Evolutionary conservation across 108 stramenopile genomes (phyloP), one percentile per base, ranked within the genome.

Genomic region (Mayamaea pseudoterrestris): DNA sequence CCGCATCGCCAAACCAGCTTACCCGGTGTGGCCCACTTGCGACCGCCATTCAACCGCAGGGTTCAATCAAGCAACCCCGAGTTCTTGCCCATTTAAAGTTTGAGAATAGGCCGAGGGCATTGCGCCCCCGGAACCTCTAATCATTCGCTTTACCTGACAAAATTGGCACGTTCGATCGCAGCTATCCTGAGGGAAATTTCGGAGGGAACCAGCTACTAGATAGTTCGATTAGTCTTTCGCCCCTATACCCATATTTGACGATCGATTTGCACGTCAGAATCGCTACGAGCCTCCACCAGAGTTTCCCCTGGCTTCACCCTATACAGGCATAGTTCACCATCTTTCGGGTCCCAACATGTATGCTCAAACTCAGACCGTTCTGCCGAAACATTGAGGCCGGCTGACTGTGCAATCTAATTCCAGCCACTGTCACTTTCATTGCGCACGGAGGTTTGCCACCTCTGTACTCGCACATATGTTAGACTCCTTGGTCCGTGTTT

Each of bases 141-240:
- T 92, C 90, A 92, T 92, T 92, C 81, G 91, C 91, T 93, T 93
- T 93, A 93, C 91, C 91, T 83, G 80, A 93, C 83, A 83, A 83
- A 81, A 86, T 78, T 93, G 76, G 73, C 22, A n/a, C n/a, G 47
- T 67, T 61, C 60, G 63, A 79, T 79, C 57, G 73, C 69, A 79
- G 84, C 90, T 91, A 91, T 91, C 89, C 89, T 86, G 73, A 91
- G 89, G 83, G 90, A 91, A 91, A 91, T 82, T 87, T 93, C 85
- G 90, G 80, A 77, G 80, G 91, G 89, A 93, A 86, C 86, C 88
- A 83, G 87, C 89, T 87, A 82, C 89, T 89, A 84, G 87, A 85
- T 86, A 77, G 86, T 86, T 93, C 83, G 80, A 93, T 93, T 86
- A 89, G 91, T 89, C 91, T 93, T 93, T 93, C 79, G 91, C 87